Evolutionary conservation across 2,329 filamentous ascomycete genomes (phyloP), one percentile per base, ranked within the genome.

Genomic region (Drechslera avenae): DNA sequence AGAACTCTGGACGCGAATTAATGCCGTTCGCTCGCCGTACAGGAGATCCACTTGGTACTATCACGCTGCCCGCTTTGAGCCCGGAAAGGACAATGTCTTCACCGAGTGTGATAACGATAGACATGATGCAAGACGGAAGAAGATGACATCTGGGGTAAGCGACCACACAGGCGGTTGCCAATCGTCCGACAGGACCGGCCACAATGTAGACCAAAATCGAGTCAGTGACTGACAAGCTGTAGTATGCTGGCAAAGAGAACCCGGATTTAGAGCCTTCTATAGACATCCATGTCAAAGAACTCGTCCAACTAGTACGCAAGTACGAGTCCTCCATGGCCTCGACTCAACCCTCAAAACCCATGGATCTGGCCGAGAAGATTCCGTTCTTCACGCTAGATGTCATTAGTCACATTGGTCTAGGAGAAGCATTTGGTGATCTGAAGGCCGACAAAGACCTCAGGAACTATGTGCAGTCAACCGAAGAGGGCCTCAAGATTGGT

Each of bases 191-290:
- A 39, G 5, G 30, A 16, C 17, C 5, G 14, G 6, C 3, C 12
- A 18, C 12, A 26, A 3, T 13, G 6, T 17, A 35, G 23, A 21
- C 4, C 4, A 16, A 13, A 3, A 17, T 5, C n/a, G n/a, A 14
- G 17, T n/a, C 14, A 35, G 19, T 4, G 17, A 34, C 56, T 57
- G 36, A 66, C 42, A 5, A 16, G 5, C 32, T 14, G 8, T 26
- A 73, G 80, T 85, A 84, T 59, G 79, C 81, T 2, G 81, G 82
- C 2, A 77, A 80, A 46, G 82, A 84, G 41, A 83, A 84, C 30
- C 71, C 75, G 1, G 72, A 73, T 1, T 65, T 84, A 2, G 82
- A 85, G 52, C 57, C 64, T 0, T 74, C 78, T 4, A 76, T 86
- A 19, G 78, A 85, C 50, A 54, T 68, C 5, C 75, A 78, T 9